Evolutionary conservation across 2,329 filamentous ascomycete species (phyloP).

Genomic region (Curvularia lunata): DNA sequence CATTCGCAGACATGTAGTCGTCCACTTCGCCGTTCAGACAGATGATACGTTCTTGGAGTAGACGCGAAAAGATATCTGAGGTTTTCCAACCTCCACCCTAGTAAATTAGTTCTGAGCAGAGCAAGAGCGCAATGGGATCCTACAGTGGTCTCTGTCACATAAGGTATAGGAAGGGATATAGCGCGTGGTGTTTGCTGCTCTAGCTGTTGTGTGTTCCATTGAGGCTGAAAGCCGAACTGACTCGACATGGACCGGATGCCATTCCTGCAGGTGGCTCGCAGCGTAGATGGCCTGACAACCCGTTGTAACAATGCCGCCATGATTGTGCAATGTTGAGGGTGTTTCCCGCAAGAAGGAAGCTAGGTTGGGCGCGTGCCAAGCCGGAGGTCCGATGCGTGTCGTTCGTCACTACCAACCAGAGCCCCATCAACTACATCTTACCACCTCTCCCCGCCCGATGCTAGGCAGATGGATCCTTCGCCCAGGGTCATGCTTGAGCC

Average conservation of each 20-base stretch:
- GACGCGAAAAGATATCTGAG: constrained; percentile 56
- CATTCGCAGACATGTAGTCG: constrained; percentile 86
- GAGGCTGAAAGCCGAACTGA: constrained; percentile 34
- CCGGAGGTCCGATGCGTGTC: constrained; percentile 27
- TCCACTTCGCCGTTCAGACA: constrained; percentile 92
- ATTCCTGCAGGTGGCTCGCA: constrained; percentile 16
- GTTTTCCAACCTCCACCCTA: constrained; percentile 60
- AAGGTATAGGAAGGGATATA: constrained; percentile 56
- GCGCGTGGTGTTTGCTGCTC: constrained; percentile 37
- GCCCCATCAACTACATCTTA: constrained; percentile 3
- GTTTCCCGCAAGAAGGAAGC: constrained; percentile 13
- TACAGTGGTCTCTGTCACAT: constrained; percentile 59
- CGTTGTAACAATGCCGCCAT: constrained; percentile 45
- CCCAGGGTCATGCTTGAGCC: constrained; percentile 28
- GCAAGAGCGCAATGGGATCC: constrained; percentile 15
- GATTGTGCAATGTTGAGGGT: constrained; percentile 22
- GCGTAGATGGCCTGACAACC: constrained; percentile 26
- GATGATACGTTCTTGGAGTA: constrained; percentile 81
- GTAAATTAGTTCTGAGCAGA: constrained; percentile 42
- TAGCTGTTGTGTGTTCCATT: constrained; percentile 24
- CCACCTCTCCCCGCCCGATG: constrained; percentile 32
- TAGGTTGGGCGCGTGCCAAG: constrained; percentile 26
- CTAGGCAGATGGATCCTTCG: constrained; percentile 30
- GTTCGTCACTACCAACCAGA: constrained; percentile 4
- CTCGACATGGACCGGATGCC: constrained; percentile 35